A percentile compares a stretch with the other conserved stretches of the same genome.
These are phyloP conservation scores for Eragrostis nindensis DNA, from an alignment of 176 grass and related monocot species.

Conservation along the genomic window DNA sequence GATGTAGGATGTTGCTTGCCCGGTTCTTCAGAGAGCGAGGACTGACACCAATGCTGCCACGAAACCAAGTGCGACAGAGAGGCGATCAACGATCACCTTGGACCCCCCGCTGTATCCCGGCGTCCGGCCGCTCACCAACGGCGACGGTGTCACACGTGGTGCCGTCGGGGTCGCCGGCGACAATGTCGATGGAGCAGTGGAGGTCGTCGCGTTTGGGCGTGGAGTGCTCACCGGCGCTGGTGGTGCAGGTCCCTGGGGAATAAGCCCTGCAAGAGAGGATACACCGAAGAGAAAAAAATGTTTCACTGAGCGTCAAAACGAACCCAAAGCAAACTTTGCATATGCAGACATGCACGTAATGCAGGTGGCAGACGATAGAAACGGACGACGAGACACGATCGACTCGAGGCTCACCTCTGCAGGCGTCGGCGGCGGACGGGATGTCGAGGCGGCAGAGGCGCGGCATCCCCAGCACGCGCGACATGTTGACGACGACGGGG, in stretches of 20 bases:
- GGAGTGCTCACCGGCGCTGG: slow-evolving; percentile 39
- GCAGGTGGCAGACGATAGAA: neutral
- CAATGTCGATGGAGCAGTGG: slow-evolving; percentile 26
- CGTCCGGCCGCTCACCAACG: slow-evolving; percentile 51
- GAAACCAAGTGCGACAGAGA: slow-evolving; percentile 38
- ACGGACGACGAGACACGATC: neutral
- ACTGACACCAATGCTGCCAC: slow-evolving; percentile 32
- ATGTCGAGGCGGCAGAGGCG: slow-evolving; percentile 71
- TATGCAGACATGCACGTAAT: neutral
- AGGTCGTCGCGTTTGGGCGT: slow-evolving; percentile 9
- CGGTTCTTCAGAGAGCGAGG: slow-evolving; percentile 46
- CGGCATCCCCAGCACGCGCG: slow-evolving; percentile 58
- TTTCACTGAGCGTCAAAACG: neutral
- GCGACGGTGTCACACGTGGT: slow-evolving; percentile 34
- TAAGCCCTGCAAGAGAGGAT: slow-evolving; percentile 41
- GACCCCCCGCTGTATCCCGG: slow-evolving; percentile 54
- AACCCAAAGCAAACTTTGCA: neutral
- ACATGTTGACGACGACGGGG: slow-evolving; percentile 65
- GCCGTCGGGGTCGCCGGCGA: slow-evolving; percentile 13
- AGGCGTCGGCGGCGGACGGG: slow-evolving; percentile 38
- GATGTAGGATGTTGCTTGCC: neutral
- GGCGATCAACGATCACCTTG: slow-evolving; percentile 28
- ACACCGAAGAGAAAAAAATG: neutral
- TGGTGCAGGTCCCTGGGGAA: slow-evolving; percentile 26
- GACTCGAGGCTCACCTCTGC: slow-evolving; percentile 42